A percentile compares a stretch with the other conserved stretches of the same genome.
These are phyloP conservation scores for Tuctoria greenei DNA, from an alignment of 176 grass and related monocot species.

Conservation along the genomic window DNA sequence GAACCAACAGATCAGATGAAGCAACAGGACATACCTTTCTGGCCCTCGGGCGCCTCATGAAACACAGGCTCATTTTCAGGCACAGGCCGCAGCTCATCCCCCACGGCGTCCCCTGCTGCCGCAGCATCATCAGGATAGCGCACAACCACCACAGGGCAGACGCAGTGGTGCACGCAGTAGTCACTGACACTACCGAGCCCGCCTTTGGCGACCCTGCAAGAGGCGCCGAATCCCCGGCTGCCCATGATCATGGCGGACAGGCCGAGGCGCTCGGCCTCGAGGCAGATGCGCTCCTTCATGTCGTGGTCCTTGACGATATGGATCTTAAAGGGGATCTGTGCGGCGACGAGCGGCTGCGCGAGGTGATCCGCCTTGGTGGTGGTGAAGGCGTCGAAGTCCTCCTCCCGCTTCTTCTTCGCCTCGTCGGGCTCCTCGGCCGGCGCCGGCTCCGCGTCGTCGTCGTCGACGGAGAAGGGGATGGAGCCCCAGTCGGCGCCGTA, in stretches of 20 bases:
- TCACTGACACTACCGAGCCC: slow-evolving; percentile 88
- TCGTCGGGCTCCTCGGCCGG: slow-evolving; percentile 50
- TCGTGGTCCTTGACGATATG: slow-evolving; percentile 96
- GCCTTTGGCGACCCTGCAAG: slow-evolving; percentile 58
- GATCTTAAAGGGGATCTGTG: slow-evolving; percentile 85
- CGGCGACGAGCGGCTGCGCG: slow-evolving; percentile 72
- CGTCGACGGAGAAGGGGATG: slow-evolving; percentile 56
- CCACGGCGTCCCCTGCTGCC: slow-evolving; percentile 8
- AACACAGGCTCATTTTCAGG: slow-evolving; percentile 66
- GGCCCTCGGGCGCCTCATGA: slow-evolving; percentile 53
- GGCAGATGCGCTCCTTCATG: slow-evolving; percentile 96
- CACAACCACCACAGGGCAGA: slow-evolving; percentile 84
- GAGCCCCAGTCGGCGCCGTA: slow-evolving; percentile 95
- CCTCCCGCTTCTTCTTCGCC: slow-evolving; percentile 62
- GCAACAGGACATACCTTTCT: slow-evolving; percentile 47
- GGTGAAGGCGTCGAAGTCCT: slow-evolving; percentile 86
- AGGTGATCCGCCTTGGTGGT: slow-evolving; percentile 77
- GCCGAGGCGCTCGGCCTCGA: slow-evolving; percentile 80
- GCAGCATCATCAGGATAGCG: slow-evolving; percentile 64
- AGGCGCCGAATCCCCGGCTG: slow-evolving; percentile 84
- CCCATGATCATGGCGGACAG: slow-evolving; percentile 91
- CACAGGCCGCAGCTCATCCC: slow-evolving; percentile 50
- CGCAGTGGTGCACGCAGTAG: slow-evolving; percentile 95
- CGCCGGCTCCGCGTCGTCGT: not conserved
- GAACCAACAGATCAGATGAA: slow-evolving; percentile 6